phyloP scores from a whole-genome alignment of 257 asterid genomes.

The Primulina huaijiensis region DNA sequence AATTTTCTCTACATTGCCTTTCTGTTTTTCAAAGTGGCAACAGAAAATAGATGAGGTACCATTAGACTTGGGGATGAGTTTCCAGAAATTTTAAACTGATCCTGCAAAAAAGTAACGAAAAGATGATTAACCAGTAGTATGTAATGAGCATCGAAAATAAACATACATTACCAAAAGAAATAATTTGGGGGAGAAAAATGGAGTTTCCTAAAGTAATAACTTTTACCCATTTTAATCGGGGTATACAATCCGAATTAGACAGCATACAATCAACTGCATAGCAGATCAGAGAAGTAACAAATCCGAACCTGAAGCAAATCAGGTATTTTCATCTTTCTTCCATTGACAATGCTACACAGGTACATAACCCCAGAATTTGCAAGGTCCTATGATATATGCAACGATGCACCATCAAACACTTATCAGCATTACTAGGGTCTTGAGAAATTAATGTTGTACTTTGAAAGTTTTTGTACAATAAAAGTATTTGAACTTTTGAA shows the following conservation, averaged over 20 bases:
- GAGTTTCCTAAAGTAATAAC: not conserved
- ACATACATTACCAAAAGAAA: not conserved
- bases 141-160: not conserved
- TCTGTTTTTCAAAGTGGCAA: not conserved
- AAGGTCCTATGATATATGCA: slow-evolving; percentile 47
- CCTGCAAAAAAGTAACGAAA: slow-evolving; percentile 38
- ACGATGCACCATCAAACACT: slow-evolving; percentile 8
- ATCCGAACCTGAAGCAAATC: slow-evolving; percentile 57
- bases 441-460: not conserved
- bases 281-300: not conserved
- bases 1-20: not conserved
- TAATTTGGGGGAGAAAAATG: not conserved
- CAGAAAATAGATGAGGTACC: slow-evolving; percentile 36
- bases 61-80: slow-evolving; percentile 37
- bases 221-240: not conserved
- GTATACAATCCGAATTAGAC: not conserved
- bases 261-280: not conserved
- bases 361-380: slow-evolving; percentile 75
- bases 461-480: not conserved
- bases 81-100: slow-evolving; percentile 44
- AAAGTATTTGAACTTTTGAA: not conserved
- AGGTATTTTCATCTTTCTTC: slow-evolving; percentile 59
- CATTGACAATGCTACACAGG: slow-evolving; percentile 54
- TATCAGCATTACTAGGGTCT: slow-evolving; percentile 2
- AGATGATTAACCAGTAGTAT: not conserved